A percentile compares a stretch with the other conserved stretches of the same genome.
phyloP scores from a whole-genome alignment of 1,284 basidiomycete genomes.

The Irpex sp. region DNA sequence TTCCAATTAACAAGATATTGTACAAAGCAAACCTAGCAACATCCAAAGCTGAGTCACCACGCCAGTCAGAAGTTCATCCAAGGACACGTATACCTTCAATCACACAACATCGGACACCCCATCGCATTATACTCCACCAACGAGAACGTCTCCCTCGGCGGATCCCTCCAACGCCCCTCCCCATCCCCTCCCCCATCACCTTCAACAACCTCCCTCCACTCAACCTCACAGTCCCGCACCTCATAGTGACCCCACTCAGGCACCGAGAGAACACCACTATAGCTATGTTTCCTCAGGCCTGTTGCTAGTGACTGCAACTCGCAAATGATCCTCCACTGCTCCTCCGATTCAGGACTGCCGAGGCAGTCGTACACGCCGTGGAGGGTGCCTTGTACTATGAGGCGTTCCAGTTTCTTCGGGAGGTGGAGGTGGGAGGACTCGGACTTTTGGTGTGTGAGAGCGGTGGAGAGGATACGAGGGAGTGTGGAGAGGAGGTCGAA shows the following conservation, averaged over 20 bases:
- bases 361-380: background rate
- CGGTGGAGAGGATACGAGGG: background rate
- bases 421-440: background rate
- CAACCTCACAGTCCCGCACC: background rate
- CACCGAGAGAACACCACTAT: background rate
- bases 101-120: conserved; percentile 33
- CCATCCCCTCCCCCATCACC: too few relatives aligned
- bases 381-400: background rate
- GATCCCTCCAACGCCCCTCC: background rate
- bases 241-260: background rate
- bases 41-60: too few relatives aligned
- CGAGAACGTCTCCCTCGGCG: background rate
- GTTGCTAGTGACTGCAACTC: background rate
- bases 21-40: too few relatives aligned
- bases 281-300: background rate
- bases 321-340: background rate
- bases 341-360: background rate
- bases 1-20: too few relatives aligned
- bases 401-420: background rate
- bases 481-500: background rate
- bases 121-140: too few relatives aligned
- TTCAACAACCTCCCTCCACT: background rate
- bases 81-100: conserved; percentile 39
- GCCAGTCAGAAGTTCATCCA: too few relatives aligned
- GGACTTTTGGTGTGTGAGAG: background rate